phyloP scores from a whole-genome alignment of 2,329 filamentous ascomycete species.

The Ceratocystiopsis sp. region DNA sequence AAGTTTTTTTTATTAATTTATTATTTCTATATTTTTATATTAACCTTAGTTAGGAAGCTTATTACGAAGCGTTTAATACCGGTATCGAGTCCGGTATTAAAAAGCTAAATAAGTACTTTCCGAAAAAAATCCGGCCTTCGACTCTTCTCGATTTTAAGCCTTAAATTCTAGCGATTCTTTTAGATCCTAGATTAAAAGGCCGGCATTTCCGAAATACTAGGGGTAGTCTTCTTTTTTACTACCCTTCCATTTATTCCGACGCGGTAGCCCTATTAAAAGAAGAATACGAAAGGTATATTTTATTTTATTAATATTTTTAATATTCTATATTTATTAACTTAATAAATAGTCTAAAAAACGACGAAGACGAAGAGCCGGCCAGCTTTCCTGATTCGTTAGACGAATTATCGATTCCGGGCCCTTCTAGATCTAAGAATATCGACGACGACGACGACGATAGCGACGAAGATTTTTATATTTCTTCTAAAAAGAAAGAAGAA shows the following conservation, averaged over 20 bases:
- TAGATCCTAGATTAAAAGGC: not conserved
- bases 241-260: no score
- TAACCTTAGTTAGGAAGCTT: not conserved
- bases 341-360: not conserved
- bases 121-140: not conserved
- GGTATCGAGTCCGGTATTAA: not conserved
- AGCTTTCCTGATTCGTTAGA: not conserved
- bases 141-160: not conserved
- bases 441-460: not conserved
- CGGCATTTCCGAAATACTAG: not conserved
- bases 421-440: not conserved
- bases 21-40: not conserved
- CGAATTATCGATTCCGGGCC: not conserved
- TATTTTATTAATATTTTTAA: not conserved
- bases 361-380: not conserved
- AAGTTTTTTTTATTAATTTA: not conserved
- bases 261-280: no score
- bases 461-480: not conserved
- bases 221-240: no score
- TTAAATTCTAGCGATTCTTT: not conserved
- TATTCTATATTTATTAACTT: not conserved
- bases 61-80: not conserved
- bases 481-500: not conserved
- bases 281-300: not conserved
- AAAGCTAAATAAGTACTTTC: not conserved